phyloP scores from a whole-genome alignment of 306 rosid species.

The Myrica gale region DNA sequence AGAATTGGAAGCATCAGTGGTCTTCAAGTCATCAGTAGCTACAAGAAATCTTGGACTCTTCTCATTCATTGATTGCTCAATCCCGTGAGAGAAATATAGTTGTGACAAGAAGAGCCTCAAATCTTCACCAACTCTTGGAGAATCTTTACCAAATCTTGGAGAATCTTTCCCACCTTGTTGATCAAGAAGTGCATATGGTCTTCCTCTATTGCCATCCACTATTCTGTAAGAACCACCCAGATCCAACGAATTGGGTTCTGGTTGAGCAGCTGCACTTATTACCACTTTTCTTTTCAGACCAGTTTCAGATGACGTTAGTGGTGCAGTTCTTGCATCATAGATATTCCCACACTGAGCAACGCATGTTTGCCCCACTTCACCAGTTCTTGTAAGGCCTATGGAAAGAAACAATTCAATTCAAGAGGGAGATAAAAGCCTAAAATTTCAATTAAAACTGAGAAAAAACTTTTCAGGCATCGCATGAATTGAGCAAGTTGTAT shows the following conservation, averaged over 20 bases:
- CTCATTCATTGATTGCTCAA: conserved; percentile 53
- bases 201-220: conserved; percentile 58
- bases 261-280: conserved; percentile 51
- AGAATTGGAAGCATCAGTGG: conserved; percentile 47
- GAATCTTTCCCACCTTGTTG: conserved; percentile 77
- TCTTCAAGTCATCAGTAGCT: conserved; percentile 58
- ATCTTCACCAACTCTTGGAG: conserved; percentile 73
- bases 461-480: neutral
- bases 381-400: conserved; percentile 35
- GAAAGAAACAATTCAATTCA: conserved; percentile 9
- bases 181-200: conserved; percentile 58
- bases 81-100: conserved; percentile 60
- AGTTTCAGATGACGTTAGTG: conserved; percentile 46
- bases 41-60: conserved; percentile 74
- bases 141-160: conserved; percentile 70
- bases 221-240: conserved; percentile 92
- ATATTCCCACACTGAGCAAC: conserved; percentile 31
- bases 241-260: conserved; percentile 54
- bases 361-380: conserved; percentile 34
- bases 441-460: neutral
- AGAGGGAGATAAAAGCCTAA: conserved; percentile 21
- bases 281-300: conserved; percentile 39
- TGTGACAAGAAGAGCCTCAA: conserved; percentile 66
- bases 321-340: conserved; percentile 34
- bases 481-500: neutral